Conservation (phyloP, 1,284 basidiomycete species). For the Ceratobasidium sp. region DNA sequence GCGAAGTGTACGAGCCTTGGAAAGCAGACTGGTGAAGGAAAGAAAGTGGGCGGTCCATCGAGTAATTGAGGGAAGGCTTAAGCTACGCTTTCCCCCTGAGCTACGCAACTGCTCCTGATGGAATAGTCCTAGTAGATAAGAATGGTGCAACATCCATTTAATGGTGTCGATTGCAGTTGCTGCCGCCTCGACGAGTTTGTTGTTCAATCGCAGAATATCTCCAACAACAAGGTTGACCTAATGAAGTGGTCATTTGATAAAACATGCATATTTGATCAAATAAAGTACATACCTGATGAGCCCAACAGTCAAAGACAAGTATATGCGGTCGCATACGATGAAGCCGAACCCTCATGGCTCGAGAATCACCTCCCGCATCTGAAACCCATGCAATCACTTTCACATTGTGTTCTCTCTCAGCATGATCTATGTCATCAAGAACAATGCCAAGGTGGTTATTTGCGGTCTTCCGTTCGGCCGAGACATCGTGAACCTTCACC, state of each 20-base stretch:
- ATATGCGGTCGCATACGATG: conserved; percentile 44
- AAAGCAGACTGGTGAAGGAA: neutral
- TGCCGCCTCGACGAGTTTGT: neutral
- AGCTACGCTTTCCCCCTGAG: neutral
- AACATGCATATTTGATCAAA: neutral
- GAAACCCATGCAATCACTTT: conserved; percentile 16
- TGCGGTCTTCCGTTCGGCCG: conserved; percentile 13
- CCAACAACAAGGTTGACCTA: conserved; percentile 12
- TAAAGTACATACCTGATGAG: conserved; percentile 50
- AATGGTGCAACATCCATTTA: conserved; percentile 11
- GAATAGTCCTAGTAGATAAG: neutral
- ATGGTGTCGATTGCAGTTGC: neutral
- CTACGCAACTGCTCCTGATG: conserved; percentile 4
- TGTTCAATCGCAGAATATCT: neutral
- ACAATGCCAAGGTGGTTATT: conserved; percentile 8
- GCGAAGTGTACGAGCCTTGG: neutral
- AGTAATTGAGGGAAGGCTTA: neutral
- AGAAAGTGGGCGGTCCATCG: conserved; percentile 12
- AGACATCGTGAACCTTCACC: conserved; percentile 14
- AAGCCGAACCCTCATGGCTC: conserved; percentile 46
- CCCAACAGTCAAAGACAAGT: conserved; percentile 51
- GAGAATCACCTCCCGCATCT: conserved; percentile 52
- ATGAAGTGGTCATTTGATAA: neutral
- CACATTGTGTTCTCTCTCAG: neutral
- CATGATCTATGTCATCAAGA: neutral